Percentiles rank a stretch among this genome's conserved stretches.
phyloP scores from a whole-genome alignment of 1,284 basidiomycete genomes.

The Austroboletus novae-zelandiae region DNA sequence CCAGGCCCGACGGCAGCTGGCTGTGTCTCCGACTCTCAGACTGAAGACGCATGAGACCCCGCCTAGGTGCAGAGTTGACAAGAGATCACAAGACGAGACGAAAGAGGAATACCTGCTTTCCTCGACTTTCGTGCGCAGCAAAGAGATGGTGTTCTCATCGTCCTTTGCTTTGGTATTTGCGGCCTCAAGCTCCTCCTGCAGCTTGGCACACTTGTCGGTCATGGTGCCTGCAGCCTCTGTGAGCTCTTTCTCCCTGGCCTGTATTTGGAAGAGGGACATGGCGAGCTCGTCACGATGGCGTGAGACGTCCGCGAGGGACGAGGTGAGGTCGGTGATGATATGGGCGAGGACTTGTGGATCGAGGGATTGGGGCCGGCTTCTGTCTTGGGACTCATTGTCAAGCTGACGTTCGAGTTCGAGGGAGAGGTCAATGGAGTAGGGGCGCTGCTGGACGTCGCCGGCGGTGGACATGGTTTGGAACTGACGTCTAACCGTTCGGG shows the following conservation, averaged over 20 bases:
- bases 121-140: slow-evolving; percentile 86
- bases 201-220: slow-evolving; percentile 58
- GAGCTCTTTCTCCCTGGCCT: slow-evolving; percentile 54
- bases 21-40: slow-evolving; percentile 74
- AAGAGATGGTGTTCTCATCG: slow-evolving; percentile 78
- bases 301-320: slow-evolving; percentile 57
- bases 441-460: slow-evolving; percentile 19
- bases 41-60: slow-evolving; percentile 89
- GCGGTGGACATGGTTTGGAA: slow-evolving; percentile 19
- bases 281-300: slow-evolving; percentile 66
- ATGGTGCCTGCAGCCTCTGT: slow-evolving; percentile 60
- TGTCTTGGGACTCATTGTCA: slow-evolving; percentile 51
- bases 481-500: too few relatives aligned
- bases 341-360: slow-evolving; percentile 75
- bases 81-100: not conserved
- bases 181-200: slow-evolving; percentile 60
- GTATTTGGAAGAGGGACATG: slow-evolving; percentile 47
- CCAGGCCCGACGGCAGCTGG: slow-evolving; percentile 48
- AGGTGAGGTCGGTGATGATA: slow-evolving; percentile 65
- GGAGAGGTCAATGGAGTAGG: slow-evolving; percentile 71
- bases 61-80: slow-evolving; percentile 40
- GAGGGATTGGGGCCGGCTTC: slow-evolving; percentile 51
- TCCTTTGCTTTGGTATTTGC: slow-evolving; percentile 63
- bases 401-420: slow-evolving; percentile 76
- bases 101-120: slow-evolving; percentile 67